phyloP scores from a whole-genome alignment of 1,139 yeast species.

The Lodderomyces theae region DNA sequence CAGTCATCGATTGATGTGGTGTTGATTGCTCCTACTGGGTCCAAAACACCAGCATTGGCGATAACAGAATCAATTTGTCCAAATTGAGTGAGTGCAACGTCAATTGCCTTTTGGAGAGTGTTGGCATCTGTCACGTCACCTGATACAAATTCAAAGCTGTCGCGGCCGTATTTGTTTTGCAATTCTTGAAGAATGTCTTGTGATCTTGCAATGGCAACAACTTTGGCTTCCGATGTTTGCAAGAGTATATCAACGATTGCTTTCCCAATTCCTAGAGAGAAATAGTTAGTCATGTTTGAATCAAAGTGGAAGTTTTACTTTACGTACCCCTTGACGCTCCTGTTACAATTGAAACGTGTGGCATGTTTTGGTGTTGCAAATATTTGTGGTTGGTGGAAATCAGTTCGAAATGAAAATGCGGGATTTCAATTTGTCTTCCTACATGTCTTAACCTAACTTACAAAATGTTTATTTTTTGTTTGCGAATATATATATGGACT shows the following conservation, averaged over 20 bases:
- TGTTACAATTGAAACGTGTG: constrained; percentile 8
- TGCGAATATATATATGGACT: constrained; percentile 1
- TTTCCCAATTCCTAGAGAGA: constrained; percentile 65
- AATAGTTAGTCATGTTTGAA: constrained; percentile 8
- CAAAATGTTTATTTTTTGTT: not conserved
- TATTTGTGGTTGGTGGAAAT: no score
- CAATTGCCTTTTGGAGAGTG: constrained; percentile 41
- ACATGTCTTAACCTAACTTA: not conserved
- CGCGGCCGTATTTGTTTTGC: constrained; percentile 42
- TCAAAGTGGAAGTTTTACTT: not conserved
- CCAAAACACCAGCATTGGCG: constrained; percentile 86
- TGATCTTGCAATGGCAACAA: constrained; percentile 76
- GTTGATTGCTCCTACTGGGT: constrained; percentile 66
- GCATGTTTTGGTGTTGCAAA: not conserved
- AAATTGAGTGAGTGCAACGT: constrained; percentile 46
- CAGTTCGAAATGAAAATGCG: no score
- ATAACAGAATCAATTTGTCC: constrained; percentile 69
- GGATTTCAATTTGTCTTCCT: not conserved
- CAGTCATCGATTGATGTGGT: constrained; percentile 52
- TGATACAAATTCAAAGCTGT: constrained; percentile 50
- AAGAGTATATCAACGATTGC: constrained; percentile 61
- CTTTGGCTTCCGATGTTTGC: constrained; percentile 34
- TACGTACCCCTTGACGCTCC: constrained; percentile 13
- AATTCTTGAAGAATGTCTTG: constrained; percentile 45
- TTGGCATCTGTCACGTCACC: constrained; percentile 64